Conservation (phyloP, 1,139 yeast species). For the Lodderomyces jiufengensis region DNA sequence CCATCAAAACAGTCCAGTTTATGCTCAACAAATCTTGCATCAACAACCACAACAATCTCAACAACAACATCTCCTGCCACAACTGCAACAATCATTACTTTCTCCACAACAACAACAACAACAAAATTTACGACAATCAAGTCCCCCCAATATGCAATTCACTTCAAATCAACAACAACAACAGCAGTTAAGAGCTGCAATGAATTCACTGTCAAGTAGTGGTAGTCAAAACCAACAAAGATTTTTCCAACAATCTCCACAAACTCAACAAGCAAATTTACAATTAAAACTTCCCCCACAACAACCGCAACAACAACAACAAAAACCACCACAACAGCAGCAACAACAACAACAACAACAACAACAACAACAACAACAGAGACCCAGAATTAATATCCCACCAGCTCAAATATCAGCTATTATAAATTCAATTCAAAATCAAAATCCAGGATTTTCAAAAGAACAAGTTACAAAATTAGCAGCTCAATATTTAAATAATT, state of each 20-base stretch:
- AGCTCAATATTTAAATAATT: slow-evolving; percentile 51
- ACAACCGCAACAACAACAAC: too few relatives aligned
- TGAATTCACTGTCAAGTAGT: slow-evolving; percentile 1
- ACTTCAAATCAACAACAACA: too few relatives aligned
- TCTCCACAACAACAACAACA: slow-evolving; percentile 2
- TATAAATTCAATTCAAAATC: slow-evolving; percentile 63
- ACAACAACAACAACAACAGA: slow-evolving; percentile 15
- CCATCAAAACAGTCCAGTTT: too few relatives aligned
- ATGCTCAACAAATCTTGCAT: not conserved
- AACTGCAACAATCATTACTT: not conserved
- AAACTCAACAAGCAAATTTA: slow-evolving; percentile 4
- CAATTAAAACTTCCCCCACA: not conserved
- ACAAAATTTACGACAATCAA: not conserved
- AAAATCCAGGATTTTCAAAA: slow-evolving; percentile 64
- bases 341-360: slow-evolving; percentile 13
- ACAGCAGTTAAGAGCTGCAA: too few relatives aligned
- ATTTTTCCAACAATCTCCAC: slow-evolving; percentile 1
- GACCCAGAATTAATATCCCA: slow-evolving; percentile 46
- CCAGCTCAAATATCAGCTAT: slow-evolving; percentile 69
- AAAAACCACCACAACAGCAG: not conserved
- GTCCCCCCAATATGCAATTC: too few relatives aligned
- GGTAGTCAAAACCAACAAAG: slow-evolving; percentile 1
- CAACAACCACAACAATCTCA: slow-evolving; percentile 3
- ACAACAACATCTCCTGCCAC: not conserved
- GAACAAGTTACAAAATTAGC: slow-evolving; percentile 74